These are phyloP conservation scores for Austroboletus niveus DNA, from an alignment of 1,284 basidiomycete genomes.

Conservation along the genomic window DNA sequence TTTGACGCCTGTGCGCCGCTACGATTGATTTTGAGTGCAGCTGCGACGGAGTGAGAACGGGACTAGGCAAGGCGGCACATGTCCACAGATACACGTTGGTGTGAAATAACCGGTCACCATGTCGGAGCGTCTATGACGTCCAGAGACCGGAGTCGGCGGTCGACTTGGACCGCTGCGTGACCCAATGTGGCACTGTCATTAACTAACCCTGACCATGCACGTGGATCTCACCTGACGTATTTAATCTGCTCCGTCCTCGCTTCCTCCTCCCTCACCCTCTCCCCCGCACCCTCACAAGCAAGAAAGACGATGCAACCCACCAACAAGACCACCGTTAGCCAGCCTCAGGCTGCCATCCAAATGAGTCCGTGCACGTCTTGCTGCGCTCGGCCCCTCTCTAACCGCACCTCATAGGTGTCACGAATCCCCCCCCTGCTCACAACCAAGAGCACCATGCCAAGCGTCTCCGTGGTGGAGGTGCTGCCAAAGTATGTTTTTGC, in stretches of 20 bases:
- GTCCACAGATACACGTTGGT: too few species aligned
- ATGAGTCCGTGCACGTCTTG: slow-evolving; percentile 41
- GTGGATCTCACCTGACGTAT: slow-evolving; percentile 19
- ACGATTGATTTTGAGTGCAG: too few species aligned
- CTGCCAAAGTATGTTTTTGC: slow-evolving; percentile 36
- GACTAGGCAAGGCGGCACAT: too few species aligned
- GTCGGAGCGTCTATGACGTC: too few species aligned
- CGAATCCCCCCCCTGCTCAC: slow-evolving; percentile 39
- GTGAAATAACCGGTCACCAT: too few species aligned
- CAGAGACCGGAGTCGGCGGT: neutral
- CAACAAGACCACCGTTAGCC: slow-evolving; percentile 39
- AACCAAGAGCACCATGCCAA: slow-evolving; percentile 41
- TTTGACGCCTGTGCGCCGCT: too few species aligned
- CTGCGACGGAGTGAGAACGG: too few species aligned
- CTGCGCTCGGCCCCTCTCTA: neutral
- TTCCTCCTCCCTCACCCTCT: neutral
- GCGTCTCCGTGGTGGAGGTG: slow-evolving; percentile 51
- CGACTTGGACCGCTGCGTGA: neutral
- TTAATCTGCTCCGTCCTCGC: slow-evolving; percentile 10
- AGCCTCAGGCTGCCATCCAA: slow-evolving; percentile 46
- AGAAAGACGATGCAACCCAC: slow-evolving; percentile 32
- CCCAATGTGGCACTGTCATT: slow-evolving; percentile 10
- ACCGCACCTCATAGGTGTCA: slow-evolving; percentile 28
- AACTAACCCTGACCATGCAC: slow-evolving; percentile 8
- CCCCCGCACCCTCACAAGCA: slow-evolving; percentile 25